Evolutionary conservation across 163 green algal genomes (phyloP).

Genomic region (Chloromonas sp.): DNA sequence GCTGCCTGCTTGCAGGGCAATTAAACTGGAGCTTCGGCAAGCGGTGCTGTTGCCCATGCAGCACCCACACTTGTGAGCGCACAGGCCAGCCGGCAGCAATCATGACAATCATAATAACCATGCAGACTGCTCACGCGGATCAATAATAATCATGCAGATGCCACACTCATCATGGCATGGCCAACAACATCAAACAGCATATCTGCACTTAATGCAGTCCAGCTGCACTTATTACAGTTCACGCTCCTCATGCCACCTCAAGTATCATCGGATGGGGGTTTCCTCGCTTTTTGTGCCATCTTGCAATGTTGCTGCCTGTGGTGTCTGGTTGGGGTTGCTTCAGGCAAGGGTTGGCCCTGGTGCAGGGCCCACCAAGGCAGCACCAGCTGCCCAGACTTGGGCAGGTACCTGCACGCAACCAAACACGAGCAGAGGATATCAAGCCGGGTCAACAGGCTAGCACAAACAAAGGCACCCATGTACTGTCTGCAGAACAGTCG

Average conservation of each 20-base stretch:
- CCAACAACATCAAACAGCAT: not conserved
- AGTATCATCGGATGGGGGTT: no score
- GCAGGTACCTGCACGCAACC: not conserved
- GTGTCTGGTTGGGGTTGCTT: no score
- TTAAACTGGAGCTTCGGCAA: conserved; percentile 43
- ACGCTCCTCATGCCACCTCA: not conserved
- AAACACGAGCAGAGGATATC: not conserved
- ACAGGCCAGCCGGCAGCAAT: not conserved
- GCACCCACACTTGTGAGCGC: conserved; percentile 36
- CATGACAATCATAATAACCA: not conserved
- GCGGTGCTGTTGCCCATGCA: conserved; percentile 38
- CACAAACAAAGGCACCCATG: not conserved
- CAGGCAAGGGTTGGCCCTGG: not conserved
- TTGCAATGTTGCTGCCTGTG: no score
- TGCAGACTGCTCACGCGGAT: no score
- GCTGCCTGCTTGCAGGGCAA: conserved; percentile 13
- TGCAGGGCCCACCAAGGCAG: no score
- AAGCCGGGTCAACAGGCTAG: not conserved
- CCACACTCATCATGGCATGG: not conserved
- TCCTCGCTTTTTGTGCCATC: no score
- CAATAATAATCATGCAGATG: not conserved
- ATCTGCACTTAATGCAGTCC: not conserved
- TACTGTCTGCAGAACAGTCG: not conserved
- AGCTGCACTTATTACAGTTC: not conserved
- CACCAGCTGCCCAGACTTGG: no score